Base-by-base conservation (phyloP, 148 eudicot species). In the Selenicereus undatus region DNA sequence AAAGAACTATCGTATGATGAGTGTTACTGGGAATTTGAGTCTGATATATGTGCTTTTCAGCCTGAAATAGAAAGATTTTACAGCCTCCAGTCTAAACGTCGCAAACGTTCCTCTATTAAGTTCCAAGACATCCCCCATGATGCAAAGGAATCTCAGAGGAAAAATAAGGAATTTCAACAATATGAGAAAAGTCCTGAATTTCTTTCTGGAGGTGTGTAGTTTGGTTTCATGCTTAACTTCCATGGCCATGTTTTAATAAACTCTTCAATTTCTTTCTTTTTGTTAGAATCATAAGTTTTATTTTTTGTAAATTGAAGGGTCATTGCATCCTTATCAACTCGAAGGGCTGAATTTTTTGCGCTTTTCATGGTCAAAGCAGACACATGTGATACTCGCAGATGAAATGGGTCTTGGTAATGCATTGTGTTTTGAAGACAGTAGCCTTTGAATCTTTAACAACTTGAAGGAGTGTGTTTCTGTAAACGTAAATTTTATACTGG, bases 301-400 rank as follows among this genome's bases (percentile, higher is more conserved):
- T 74, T 64, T 70, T 64, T 64, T 18, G 21, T 75, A 18, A 74
- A 74, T 75, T 83, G 89, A 86, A 96, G 99, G 98, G 71, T 86
- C 95, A 24, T 75, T 96, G 83, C 99, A 96, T 85, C 99, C 98
- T 11, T 96, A 96, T 84, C 99, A 96, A 86, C 97, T 96, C 36
- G 99, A 96, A 82, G 99, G 99, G 79, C 81, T 96, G 91, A 96
- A 96, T 82, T 96, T 96, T 88, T 86, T 96, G 82, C 98, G 99
- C 56, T 96, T 87, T 85, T 89, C 99, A 64, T 96, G 98, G 95
- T 89, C 93, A 74, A 96, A 96, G 82, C 93, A 92, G 83, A 96
- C 99, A 20, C 99, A 94, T 84, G 98, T 96, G 84, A 94, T 96
- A 84, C 98, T 96, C 82, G 99, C 99, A 39, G 99, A 96, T 87